Evolutionary conservation across 441 rosid genomes (phyloP).

Genomic region (Metrosideros polymorpha): DNA sequence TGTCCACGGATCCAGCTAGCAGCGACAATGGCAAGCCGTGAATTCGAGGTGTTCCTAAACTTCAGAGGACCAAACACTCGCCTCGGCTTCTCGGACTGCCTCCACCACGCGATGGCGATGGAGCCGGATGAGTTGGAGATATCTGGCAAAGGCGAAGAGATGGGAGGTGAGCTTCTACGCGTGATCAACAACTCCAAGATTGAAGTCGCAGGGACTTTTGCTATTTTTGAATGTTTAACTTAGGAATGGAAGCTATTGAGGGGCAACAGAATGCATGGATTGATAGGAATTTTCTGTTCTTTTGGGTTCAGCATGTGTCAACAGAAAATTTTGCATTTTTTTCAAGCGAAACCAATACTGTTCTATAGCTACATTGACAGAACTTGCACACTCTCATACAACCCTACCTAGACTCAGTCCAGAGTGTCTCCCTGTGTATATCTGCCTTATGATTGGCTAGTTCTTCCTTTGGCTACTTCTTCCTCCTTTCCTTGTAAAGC

Average conservation of each 20-base stretch:
- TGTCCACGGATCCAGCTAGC: fast-evolving
- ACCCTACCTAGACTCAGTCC: neutral
- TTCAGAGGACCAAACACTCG: neutral
- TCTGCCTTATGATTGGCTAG: neutral
- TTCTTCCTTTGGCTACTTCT: neutral
- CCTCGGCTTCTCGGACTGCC: neutral
- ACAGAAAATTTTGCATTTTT: neutral
- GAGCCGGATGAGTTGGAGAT: neutral
- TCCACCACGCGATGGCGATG: neutral
- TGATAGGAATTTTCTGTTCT: neutral
- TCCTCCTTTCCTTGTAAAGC: neutral
- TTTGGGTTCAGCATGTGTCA: neutral
- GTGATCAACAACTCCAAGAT: neutral
- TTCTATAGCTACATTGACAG: neutral
- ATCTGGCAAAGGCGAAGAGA: neutral
- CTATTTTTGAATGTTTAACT: neutral
- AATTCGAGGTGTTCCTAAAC: neutral
- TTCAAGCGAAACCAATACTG: neutral
- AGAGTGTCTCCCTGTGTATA: neutral
- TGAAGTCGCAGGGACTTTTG: neutral
- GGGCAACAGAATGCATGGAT: neutral
- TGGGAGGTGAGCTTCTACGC: neutral
- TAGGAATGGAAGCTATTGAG: neutral
- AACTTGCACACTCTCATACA: neutral
- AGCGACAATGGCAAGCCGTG: fast-evolving